These are phyloP conservation scores for Termitomyces titanicus DNA, from an alignment of 768 basidiomycete genomes.

Conservation along the genomic window DNA sequence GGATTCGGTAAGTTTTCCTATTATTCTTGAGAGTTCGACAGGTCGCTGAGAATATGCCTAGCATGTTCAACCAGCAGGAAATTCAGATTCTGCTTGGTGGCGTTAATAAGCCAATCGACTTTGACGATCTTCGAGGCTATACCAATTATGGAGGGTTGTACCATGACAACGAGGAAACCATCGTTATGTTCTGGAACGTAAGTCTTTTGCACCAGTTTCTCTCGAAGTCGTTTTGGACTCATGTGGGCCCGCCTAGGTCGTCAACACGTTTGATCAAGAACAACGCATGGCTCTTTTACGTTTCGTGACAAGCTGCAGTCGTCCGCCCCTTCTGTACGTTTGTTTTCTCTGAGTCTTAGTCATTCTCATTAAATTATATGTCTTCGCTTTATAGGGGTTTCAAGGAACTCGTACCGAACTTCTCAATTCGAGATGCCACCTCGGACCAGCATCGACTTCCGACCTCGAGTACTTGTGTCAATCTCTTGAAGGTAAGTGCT, in stretches of 20 bases:
- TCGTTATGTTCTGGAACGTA: constrained; percentile 82
- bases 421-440: constrained; percentile 83
- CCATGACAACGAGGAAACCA: constrained; percentile 65
- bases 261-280: constrained; percentile 75
- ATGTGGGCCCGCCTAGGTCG: constrained; percentile 44
- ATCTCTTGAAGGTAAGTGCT: constrained; percentile 73
- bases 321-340: constrained; percentile 80
- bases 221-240: not conserved
- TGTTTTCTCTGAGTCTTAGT: not conserved
- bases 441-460: constrained; percentile 67
- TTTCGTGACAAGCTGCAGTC: constrained; percentile 91
- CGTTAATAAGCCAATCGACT: constrained; percentile 78
- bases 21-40: not conserved
- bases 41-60: constrained; percentile 19
- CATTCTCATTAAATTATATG: not conserved
- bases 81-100: constrained; percentile 90
- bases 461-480: constrained; percentile 86
- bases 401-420: constrained; percentile 83
- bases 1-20: constrained; percentile 55
- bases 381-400: constrained; percentile 55
- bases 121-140: constrained; percentile 74
- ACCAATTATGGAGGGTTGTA: constrained; percentile 84
- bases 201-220: constrained; percentile 17
- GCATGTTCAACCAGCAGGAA: constrained; percentile 98
- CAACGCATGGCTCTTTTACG: constrained; percentile 75